phyloP scores from a whole-genome alignment of 306 rosid genomes.

The Acacia confusa region DNA sequence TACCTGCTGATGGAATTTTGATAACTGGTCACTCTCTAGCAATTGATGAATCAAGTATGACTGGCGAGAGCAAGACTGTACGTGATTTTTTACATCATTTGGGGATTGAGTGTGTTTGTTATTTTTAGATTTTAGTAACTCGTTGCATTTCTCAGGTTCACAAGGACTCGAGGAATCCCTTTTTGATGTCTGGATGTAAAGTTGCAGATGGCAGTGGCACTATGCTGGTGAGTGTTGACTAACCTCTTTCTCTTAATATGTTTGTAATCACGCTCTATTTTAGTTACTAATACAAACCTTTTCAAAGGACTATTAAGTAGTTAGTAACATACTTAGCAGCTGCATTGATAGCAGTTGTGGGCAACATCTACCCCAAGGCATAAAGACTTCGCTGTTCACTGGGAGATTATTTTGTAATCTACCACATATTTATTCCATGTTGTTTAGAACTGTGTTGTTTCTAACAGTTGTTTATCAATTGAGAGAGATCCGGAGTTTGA shows the following conservation, averaged over 20 bases:
- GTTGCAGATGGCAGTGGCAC: slow-evolving; percentile 89
- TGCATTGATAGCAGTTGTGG: background rate
- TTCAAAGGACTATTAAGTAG: background rate
- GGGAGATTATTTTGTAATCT: background rate
- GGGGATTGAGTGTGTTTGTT: background rate
- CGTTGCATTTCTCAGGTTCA: slow-evolving; percentile 48
- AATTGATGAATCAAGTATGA: slow-evolving; percentile 90
- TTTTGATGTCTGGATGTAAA: slow-evolving; percentile 90
- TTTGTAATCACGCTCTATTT: background rate
- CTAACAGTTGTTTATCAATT: slow-evolving; percentile 4
- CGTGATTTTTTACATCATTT: slow-evolving; percentile 35
- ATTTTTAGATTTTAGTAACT: slow-evolving; percentile 10
- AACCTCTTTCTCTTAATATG: background rate
- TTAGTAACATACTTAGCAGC: background rate
- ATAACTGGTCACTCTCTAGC: slow-evolving; percentile 76
- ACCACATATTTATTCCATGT: background rate
- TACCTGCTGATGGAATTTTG: slow-evolving; percentile 87
- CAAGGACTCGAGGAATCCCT: slow-evolving; percentile 68
- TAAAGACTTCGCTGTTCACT: background rate
- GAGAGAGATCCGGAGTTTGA: slow-evolving; percentile 1
- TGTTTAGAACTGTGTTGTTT: background rate
- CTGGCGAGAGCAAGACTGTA: slow-evolving; percentile 91
- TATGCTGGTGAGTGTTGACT: slow-evolving; percentile 64
- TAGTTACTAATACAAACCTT: slow-evolving; percentile 14
- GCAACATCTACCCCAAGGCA: background rate